A percentile compares a stretch with the other conserved stretches of the same genome.
Conservation (phyloP, 169 alveolate species). For the Plasmodium vinckei region DNA sequence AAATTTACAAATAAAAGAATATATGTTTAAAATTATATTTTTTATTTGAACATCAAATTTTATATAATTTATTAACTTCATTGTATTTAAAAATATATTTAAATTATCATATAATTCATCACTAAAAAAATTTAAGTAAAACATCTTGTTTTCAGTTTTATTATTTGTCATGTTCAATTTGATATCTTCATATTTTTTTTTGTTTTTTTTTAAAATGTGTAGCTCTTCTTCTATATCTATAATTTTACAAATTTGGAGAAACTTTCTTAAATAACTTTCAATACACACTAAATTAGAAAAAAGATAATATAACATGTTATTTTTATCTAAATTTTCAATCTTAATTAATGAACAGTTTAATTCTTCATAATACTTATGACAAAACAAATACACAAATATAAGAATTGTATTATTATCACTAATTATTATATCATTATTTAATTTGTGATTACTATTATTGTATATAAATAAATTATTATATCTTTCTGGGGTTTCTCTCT, state of each 20-base stretch:
- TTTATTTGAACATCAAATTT: constrained; percentile 68
- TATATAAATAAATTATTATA: constrained; percentile 34
- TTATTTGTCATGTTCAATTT: neutral
- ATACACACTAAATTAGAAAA: constrained; percentile 20
- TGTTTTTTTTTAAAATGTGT: neutral
- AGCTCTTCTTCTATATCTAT: constrained; percentile 28
- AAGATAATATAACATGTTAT: constrained; percentile 35
- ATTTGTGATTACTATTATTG: constrained; percentile 39
- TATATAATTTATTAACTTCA: constrained; percentile 71
- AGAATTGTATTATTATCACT: constrained; percentile 57
- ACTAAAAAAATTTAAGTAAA: constrained; percentile 20
- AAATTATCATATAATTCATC: constrained; percentile 31
- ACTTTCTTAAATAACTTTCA: constrained; percentile 42
- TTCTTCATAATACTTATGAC: constrained; percentile 69
- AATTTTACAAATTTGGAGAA: constrained; percentile 34
- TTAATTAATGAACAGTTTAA: constrained; percentile 19
- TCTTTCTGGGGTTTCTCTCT: neutral
- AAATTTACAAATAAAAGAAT: constrained; percentile 56
- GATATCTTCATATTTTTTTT: constrained; percentile 31
- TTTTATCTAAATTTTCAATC: constrained; percentile 59
- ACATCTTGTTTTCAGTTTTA: constrained; percentile 6
- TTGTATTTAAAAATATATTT: constrained; percentile 39
- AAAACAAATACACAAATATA: constrained; percentile 35
- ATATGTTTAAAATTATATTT: constrained; percentile 31
- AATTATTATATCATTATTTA: constrained; percentile 70